These are phyloP conservation scores for Acanthamoeba lenticulata DNA, from an alignment of 208 protist genomes.

Conservation along the genomic window DNA sequence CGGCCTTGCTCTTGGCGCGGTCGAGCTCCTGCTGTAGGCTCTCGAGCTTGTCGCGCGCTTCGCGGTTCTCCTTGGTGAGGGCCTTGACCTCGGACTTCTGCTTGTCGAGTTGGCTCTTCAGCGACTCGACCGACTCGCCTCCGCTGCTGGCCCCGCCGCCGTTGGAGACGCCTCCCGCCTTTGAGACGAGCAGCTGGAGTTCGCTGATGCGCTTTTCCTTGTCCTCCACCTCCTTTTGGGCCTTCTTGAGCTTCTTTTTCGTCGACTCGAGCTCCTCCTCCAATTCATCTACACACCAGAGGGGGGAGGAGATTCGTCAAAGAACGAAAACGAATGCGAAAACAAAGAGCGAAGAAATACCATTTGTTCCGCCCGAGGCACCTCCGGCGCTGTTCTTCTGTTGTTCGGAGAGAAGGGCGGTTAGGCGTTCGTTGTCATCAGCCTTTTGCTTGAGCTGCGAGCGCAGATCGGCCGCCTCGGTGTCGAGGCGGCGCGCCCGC, in stretches of 20 bases:
- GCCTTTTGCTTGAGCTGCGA: neutral
- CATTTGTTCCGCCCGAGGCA: neutral
- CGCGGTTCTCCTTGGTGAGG: neutral
- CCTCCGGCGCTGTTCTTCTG: neutral
- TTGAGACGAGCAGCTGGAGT: neutral
- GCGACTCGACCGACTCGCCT: neutral
- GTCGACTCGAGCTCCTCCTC: neutral
- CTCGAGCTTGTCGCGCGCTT: neutral
- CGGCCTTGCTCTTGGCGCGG: neutral
- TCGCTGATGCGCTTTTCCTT: neutral
- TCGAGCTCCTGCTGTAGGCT: neutral
- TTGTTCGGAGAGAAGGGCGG: neutral
- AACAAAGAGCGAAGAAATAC: neutral
- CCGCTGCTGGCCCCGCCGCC: neutral
- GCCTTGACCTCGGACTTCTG: neutral
- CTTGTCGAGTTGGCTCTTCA: conserved; percentile 33
- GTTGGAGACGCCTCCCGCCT: neutral
- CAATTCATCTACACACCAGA: neutral
- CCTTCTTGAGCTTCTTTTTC: neutral
- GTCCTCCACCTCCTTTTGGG: neutral
- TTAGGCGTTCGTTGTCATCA: neutral
- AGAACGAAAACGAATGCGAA: neutral
- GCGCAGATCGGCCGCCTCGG: neutral
- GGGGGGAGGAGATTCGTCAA: neutral
- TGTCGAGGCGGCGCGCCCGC: neutral